phyloP scores from a whole-genome alignment of 2,329 filamentous ascomycete species.

The Colletotrichum sp. region DNA sequence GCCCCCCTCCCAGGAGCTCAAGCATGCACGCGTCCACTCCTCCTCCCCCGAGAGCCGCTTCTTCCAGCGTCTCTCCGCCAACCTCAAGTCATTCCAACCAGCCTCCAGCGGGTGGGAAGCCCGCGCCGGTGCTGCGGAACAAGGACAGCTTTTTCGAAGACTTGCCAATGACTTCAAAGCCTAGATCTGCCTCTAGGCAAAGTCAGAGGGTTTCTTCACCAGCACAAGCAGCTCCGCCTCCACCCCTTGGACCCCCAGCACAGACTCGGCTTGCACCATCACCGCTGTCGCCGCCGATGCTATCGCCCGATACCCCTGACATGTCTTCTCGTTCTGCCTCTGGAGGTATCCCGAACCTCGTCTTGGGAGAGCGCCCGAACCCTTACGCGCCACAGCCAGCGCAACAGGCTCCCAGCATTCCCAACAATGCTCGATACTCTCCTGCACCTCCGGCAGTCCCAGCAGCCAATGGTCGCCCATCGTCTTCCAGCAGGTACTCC shows the following conservation, averaged over 20 bases:
- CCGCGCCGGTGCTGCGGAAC: conserved; percentile 37
- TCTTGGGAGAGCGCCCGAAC: conserved; percentile 56
- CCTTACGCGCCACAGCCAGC: conserved; percentile 57
- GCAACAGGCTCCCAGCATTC: conserved; percentile 34
- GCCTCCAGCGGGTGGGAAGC: conserved; percentile 35
- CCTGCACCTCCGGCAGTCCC: conserved; percentile 55
- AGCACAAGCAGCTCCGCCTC: conserved; percentile 38
- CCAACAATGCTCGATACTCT: conserved; percentile 62
- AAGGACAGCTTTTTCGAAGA: conserved; percentile 79
- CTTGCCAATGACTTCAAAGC: conserved; percentile 66
- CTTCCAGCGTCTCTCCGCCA: conserved; percentile 31
- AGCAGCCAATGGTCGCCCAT: conserved; percentile 44
- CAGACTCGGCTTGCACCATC: conserved; percentile 29
- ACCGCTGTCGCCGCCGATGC: conserved; percentile 9
- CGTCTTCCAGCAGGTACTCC: conserved; percentile 57
- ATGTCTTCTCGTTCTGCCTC: conserved; percentile 19
- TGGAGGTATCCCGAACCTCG: conserved; percentile 44
- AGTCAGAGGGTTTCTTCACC: conserved; percentile 50
- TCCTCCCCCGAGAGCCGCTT: conserved; percentile 5
- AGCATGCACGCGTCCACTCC: conserved; percentile 54
- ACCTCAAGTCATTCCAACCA: conserved; percentile 41
- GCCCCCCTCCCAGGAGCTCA: conserved; percentile 64
- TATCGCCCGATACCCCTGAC: neutral
- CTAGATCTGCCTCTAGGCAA: conserved; percentile 65
- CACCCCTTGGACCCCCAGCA: conserved; percentile 33